Base-by-base conservation (phyloP, 805 yeast species). In the Suhomyces vadensis region DNA sequence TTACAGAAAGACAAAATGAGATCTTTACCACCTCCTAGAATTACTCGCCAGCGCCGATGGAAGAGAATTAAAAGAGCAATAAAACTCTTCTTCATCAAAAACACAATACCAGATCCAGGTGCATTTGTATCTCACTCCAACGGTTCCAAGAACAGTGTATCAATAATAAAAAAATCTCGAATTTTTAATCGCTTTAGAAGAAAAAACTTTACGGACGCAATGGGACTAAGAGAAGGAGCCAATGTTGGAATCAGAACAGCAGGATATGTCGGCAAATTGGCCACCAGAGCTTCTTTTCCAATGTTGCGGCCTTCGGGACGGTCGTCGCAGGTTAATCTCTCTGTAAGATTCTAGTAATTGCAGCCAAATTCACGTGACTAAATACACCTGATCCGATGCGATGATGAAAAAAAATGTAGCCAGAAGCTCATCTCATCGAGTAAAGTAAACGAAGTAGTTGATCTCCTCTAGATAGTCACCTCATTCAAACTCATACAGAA, bases 21-120 rank as follows among this genome's bases (percentile, higher is more conserved):
- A 23, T 50, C 49, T 8, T 48, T 66, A 9, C 72, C 72, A 19
- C 68, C 68, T 3, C 72, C 72, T 8, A 45, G 71, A 37, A 50
- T 63, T 13, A 65, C 72, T 4, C 49, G 64, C 19, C 54, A 57
- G 26, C 39, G 72, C 46, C 50, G 61, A 35, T 65, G 68, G 69
- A 53, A 53, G 41, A 39, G 71, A 37, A 46, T 65, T 39, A 60
- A 60, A 43, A 42, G 67, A 16, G 63, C 69, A 1, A 23, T 65
- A 8, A 46, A 46, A 29, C 63, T 44, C 20, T 64, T 61, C 38
- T 57, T 61, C 54, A 54, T 43, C 29, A 64, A 55, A 24, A 71
- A 65, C 20, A 50, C 48, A 40, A 51, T 59, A 38, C 44, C 52
- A 14, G 68, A 60, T 48, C 69, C 59, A 10, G 61, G 56, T 11